These are phyloP conservation scores for Orychophragmus violaceus DNA, from an alignment of 345 rosid species.

Conservation along the genomic window DNA sequence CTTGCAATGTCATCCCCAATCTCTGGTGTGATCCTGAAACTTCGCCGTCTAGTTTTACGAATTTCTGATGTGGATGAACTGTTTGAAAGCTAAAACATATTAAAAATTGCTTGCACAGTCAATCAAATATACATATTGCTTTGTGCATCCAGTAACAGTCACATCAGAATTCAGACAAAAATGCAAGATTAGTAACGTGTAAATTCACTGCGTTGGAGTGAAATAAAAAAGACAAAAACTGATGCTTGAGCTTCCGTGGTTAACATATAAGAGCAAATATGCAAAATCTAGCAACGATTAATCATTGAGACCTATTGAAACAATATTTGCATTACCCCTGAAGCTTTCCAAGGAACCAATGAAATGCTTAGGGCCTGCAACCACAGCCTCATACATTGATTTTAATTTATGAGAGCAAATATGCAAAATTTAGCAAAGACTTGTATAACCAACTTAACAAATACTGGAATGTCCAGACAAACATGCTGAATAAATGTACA, in stretches of 20 bases:
- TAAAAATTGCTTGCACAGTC: slow-evolving; percentile 7
- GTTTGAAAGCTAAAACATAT: slow-evolving; percentile 44
- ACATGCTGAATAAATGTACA: background rate
- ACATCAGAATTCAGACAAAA: background rate
- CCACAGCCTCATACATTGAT: too few relatives aligned
- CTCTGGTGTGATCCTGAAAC: slow-evolving; percentile 94
- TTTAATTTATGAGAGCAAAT: background rate
- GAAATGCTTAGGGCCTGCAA: too few relatives aligned
- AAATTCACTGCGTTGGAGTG: background rate
- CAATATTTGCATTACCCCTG: slow-evolving; percentile 59
- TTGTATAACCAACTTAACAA: background rate
- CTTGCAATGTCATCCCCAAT: slow-evolving; percentile 98
- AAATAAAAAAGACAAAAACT: background rate
- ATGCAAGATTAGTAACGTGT: background rate
- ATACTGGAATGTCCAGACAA: background rate
- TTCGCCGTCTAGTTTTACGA: slow-evolving; percentile 80
- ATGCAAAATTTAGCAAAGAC: background rate
- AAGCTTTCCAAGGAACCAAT: slow-evolving; percentile 28
- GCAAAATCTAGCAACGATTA: background rate
- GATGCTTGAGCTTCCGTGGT: background rate
- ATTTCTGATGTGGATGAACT: slow-evolving; percentile 77
- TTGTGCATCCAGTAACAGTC: background rate
- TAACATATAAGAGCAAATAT: background rate
- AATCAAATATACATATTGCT: slow-evolving; percentile 10
- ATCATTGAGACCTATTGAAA: slow-evolving; percentile 16